Conservation (phyloP, 2,329 filamentous ascomycete species). For the Phaeosphaeria sp. region DNA sequence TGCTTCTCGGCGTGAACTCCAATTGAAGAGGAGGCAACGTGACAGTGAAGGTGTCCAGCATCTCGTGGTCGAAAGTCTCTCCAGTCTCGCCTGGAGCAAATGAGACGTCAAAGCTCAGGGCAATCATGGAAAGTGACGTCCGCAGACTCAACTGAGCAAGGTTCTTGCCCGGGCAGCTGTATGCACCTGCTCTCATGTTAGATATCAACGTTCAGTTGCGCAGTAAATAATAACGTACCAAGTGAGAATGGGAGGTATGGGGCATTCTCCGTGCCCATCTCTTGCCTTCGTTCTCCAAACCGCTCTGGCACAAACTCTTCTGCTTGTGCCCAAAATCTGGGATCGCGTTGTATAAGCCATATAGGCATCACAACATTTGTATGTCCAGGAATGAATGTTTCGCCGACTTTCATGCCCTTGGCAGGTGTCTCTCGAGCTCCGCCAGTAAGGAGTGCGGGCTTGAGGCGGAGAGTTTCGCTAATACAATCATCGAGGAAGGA, state of each 20-base stretch:
- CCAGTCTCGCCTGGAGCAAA: slow-evolving; percentile 27
- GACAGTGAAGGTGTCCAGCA: slow-evolving; percentile 28
- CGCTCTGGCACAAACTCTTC: slow-evolving; percentile 25
- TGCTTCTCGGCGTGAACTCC: slow-evolving; percentile 21
- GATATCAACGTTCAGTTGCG: neutral
- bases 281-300: slow-evolving; percentile 17
- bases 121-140: slow-evolving; percentile 17
- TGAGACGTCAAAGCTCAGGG: slow-evolving; percentile 18
- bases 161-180: slow-evolving; percentile 25
- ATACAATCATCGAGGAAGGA: slow-evolving; percentile 41
- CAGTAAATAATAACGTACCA: slow-evolving; percentile 5
- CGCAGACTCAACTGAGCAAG: slow-evolving; percentile 23
- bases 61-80: slow-evolving; percentile 24
- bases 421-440: slow-evolving; percentile 49
- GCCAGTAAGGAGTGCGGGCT: slow-evolving; percentile 48
- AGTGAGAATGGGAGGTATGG: slow-evolving; percentile 24
- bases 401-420: slow-evolving; percentile 35
- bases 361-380: slow-evolving; percentile 17
- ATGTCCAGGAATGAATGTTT: slow-evolving; percentile 17
- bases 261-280: slow-evolving; percentile 25
- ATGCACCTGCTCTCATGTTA: slow-evolving; percentile 10
- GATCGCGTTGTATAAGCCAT: slow-evolving; percentile 15
- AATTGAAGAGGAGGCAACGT: slow-evolving; percentile 37
- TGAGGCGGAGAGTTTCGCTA: slow-evolving; percentile 48
- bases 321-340: slow-evolving; percentile 19